phyloP scores from a whole-genome alignment of 139 green algal genomes.

The Chlorella sp. region DNA sequence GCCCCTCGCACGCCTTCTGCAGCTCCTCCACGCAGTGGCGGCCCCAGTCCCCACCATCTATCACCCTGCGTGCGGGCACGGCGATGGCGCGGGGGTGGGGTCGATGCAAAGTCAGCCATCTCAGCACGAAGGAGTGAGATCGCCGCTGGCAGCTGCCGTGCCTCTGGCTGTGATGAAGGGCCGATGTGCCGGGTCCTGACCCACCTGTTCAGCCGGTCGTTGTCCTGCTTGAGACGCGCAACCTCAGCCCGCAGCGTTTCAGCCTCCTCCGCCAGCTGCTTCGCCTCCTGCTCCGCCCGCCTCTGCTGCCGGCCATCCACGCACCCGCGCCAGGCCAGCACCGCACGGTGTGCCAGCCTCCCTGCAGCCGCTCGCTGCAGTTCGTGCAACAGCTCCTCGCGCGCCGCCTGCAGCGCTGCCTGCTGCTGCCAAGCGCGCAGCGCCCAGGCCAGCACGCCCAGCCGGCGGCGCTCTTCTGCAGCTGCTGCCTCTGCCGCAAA shows the following conservation, averaged over 20 bases:
- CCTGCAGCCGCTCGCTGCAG: not conserved
- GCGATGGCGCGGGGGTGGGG: too few relatives aligned
- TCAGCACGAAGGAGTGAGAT: too few relatives aligned
- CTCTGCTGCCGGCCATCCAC: slow-evolving; percentile 8
- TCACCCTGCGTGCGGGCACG: too few relatives aligned
- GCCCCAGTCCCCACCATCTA: slow-evolving; percentile 92
- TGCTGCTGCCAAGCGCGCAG: not conserved
- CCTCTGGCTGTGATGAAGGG: too few relatives aligned
- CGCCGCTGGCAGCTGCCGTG: too few relatives aligned
- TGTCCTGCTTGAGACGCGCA: slow-evolving; percentile 76
- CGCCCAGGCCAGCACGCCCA: not conserved
- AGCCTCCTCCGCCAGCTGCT: slow-evolving; percentile 45
- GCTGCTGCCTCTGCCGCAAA: not conserved
- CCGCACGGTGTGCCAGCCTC: not conserved
- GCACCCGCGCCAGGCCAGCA: slow-evolving; percentile 18
- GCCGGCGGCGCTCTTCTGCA: not conserved
- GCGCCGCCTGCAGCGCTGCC: not conserved
- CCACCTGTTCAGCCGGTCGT: slow-evolving; percentile 87
- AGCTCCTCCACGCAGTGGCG: slow-evolving; percentile 63
- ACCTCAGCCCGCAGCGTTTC: slow-evolving; percentile 70
- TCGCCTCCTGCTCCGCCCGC: slow-evolving; percentile 13
- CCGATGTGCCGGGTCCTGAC: too few relatives aligned
- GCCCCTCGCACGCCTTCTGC: slow-evolving; percentile 62
- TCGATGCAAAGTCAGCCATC: too few relatives aligned
- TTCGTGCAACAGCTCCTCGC: not conserved